A percentile compares a stretch with the other conserved stretches of the same genome.
Evolutionary conservation across 345 rosid genomes (phyloP).

Genomic region (Hirschfeldia incana): DNA sequence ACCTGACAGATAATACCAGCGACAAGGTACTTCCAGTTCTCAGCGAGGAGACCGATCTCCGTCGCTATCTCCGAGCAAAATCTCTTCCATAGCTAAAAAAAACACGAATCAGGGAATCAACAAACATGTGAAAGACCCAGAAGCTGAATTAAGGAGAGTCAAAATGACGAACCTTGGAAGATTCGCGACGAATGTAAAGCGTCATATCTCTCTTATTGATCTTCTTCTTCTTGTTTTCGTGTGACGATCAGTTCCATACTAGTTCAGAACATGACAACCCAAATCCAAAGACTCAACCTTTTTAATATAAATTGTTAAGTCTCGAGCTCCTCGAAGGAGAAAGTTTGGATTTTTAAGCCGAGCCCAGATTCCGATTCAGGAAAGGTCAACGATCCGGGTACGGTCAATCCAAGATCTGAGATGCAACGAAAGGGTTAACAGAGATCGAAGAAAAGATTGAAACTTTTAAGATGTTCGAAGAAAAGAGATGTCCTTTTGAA

Average conservation of each 20-base stretch:
- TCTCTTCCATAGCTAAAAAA: slow-evolving; percentile 85
- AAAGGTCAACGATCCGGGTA: slow-evolving; percentile 27
- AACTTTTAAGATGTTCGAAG: too few relatives aligned
- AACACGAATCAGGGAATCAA: slow-evolving; percentile 20
- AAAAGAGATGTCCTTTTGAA: neutral
- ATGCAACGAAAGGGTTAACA: neutral
- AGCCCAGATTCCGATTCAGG: slow-evolving; percentile 16
- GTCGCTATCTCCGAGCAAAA: slow-evolving; percentile 75
- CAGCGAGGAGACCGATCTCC: slow-evolving; percentile 80
- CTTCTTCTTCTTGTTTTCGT: slow-evolving; percentile 30
- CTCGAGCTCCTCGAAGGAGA: slow-evolving; percentile 15
- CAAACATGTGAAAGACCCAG: slow-evolving; percentile 2
- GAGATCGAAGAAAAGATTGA: neutral
- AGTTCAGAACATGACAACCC: slow-evolving; percentile 52
- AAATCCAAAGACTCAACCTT: slow-evolving; percentile 2
- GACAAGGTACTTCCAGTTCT: slow-evolving; percentile 87
- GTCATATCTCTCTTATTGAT: slow-evolving; percentile 54
- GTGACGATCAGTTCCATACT: slow-evolving; percentile 65
- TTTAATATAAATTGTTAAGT: neutral
- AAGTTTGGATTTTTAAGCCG: slow-evolving; percentile 18
- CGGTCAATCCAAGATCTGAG: slow-evolving; percentile 39
- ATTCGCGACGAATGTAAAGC: slow-evolving; percentile 94
- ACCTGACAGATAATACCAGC: slow-evolving; percentile 94
- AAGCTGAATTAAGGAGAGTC: neutral
- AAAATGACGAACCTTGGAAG: slow-evolving; percentile 64